Base-by-base conservation (phyloP, 179 eudicot genomes). In the Vitellaria paradoxa region DNA sequence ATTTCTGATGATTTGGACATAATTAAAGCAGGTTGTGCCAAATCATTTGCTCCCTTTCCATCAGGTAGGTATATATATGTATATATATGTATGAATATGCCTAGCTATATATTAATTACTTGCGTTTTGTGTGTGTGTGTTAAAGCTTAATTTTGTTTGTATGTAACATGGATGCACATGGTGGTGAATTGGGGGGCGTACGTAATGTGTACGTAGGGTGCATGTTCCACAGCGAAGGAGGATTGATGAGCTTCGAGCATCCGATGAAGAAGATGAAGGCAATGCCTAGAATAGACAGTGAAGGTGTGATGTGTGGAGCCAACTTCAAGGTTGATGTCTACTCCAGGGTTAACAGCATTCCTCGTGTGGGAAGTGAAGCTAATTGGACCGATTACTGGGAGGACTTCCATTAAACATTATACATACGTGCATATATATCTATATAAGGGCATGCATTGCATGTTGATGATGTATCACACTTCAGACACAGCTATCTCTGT, bases 21-120 rank as follows among this genome's bases (percentile, higher is more conserved):
- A 68, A 90, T 92, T n/a, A 93, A 92, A 82, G 88, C 84, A 46
- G 93, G 92, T 0, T 93, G 98, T 83, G 94, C 87, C 30, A 90
- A 90, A 57, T 93, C 98, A 30, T 93, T 88, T 84, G 97, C 97
- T 3, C 98, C 98, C 20, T 93, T 93, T 56, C 98, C 98, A 42
- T 56, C 82, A 77, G 97, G 97, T 92, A 30, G 1, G 2, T 30
- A 30, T 30, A 30, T 30, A 30, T 30, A 30, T 30, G 37, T 30
- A 30, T 30, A 30, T 30, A 30, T 30, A 2, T 30, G 2, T 30
- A 30, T 30, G 37, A 30, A 30, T 0, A 30, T 30, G 37, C 37
- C 37, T 30, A 30, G 37, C 37, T n/a, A n/a, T n/a, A n/a, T n/a
- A n/a, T n/a, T n/a, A n/a, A n/a, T n/a, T n/a, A n/a, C n/a, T n/a